Conservation (phyloP, 345 rosid species). For the Boechera retrofracta region DNA sequence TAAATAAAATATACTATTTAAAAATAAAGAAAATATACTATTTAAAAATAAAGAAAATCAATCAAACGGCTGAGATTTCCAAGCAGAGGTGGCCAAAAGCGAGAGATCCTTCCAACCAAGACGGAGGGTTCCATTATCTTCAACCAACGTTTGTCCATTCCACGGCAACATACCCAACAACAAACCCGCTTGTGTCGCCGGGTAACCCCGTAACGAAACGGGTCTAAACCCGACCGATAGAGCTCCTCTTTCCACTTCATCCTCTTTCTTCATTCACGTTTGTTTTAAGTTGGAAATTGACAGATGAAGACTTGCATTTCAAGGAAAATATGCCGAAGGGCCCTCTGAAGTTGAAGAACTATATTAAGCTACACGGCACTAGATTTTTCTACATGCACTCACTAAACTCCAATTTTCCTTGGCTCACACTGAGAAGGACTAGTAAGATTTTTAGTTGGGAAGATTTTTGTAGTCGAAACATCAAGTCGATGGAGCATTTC, state of each 20-base stretch:
- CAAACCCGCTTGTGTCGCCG: constrained; percentile 84
- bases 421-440: too few species aligned
- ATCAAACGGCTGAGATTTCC: constrained; percentile 69
- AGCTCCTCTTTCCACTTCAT: constrained; percentile 72
- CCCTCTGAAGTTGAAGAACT: too few species aligned
- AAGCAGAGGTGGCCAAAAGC: constrained; percentile 87
- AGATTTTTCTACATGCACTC: too few species aligned
- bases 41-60: constrained; percentile 18
- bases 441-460: too few species aligned
- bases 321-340: too few species aligned
- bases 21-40: not conserved
- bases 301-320: too few species aligned
- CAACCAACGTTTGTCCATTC: constrained; percentile 87
- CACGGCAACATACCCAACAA: constrained; percentile 91
- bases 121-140: constrained; percentile 78
- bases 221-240: constrained; percentile 64
- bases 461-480: too few species aligned
- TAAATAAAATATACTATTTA: not conserved
- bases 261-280: constrained; percentile 50
- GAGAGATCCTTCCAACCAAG: constrained; percentile 98
- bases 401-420: too few species aligned
- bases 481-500: too few species aligned
- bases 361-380: too few species aligned
- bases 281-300: too few species aligned
- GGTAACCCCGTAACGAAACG: constrained; percentile 85